Evolutionary conservation across 306 rosid species (phyloP).

Genomic region (Aeschynomene evenia): DNA sequence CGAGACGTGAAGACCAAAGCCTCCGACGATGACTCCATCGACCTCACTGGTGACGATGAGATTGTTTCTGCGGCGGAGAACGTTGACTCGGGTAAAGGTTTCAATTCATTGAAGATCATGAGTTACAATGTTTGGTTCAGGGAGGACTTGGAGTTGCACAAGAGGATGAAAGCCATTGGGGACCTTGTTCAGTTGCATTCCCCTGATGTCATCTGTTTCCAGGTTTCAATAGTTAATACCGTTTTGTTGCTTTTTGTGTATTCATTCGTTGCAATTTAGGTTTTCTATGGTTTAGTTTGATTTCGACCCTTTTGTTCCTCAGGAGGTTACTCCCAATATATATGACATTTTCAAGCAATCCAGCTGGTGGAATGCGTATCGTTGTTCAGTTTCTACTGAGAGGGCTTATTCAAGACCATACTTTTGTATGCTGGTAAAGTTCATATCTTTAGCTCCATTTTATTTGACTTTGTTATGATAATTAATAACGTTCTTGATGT

Average conservation of each 20-base stretch:
- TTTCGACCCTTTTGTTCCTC: neutral
- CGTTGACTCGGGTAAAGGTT: constrained; percentile 25
- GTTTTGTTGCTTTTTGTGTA: neutral
- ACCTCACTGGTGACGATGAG: constrained; percentile 40
- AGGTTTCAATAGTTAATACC: constrained; percentile 32
- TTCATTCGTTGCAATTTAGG: neutral
- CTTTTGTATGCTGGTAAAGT: constrained; percentile 52
- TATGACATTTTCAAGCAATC: constrained; percentile 50
- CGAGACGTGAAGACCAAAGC: constrained; percentile 29
- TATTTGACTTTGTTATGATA: neutral
- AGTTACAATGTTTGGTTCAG: constrained; percentile 90
- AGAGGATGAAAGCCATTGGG: constrained; percentile 80
- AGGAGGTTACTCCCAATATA: constrained; percentile 57
- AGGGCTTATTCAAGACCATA: constrained; percentile 39
- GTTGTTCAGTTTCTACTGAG: constrained; percentile 43
- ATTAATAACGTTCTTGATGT: neutral
- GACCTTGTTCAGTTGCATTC: constrained; percentile 68
- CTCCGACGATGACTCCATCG: constrained; percentile 13
- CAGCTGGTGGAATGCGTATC: constrained; percentile 50
- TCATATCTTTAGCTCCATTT: neutral
- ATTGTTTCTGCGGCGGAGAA: neutral
- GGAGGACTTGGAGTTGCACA: constrained; percentile 70
- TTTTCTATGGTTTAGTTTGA: constrained; percentile 4
- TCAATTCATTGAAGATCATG: constrained; percentile 48
- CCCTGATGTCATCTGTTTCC: constrained; percentile 65